Percentiles rank a stretch among this genome's conserved stretches.
Evolutionary conservation across 306 rosid genomes (phyloP).

Genomic region (Cucumis hystrix): DNA sequence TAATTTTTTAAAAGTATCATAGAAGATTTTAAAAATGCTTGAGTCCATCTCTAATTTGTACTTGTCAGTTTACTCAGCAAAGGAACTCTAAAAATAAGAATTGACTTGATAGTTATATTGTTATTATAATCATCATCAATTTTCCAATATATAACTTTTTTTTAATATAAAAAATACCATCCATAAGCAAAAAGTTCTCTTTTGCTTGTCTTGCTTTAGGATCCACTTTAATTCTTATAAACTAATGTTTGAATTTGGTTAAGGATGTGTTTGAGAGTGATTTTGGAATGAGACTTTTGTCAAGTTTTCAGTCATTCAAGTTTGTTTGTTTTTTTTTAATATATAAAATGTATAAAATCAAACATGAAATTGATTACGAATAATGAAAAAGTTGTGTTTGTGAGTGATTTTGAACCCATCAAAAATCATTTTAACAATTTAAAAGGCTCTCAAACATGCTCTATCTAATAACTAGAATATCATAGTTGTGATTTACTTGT

Average conservation of each 20-base stretch:
- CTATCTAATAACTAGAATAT: too few species aligned
- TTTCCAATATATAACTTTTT: too few species aligned
- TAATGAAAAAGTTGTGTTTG: background rate
- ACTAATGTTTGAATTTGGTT: background rate
- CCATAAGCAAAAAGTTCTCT: background rate
- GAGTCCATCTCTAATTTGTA: background rate
- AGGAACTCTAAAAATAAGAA: background rate
- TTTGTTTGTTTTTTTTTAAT: too few species aligned
- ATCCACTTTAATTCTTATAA: background rate
- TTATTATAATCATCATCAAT: background rate
- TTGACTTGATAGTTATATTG: background rate
- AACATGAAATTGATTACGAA: background rate
- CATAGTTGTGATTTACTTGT: background rate
- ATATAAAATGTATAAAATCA: background rate
- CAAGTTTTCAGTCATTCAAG: background rate
- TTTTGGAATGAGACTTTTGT: background rate
- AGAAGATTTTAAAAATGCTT: background rate
- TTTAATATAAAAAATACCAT: background rate
- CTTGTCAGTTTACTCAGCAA: background rate
- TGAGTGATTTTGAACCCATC: background rate
- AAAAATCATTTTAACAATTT: background rate
- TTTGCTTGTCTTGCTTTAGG: background rate
- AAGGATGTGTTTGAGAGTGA: background rate
- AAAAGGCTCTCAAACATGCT: too few species aligned
- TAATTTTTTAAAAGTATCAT: background rate